phyloP scores from a whole-genome alignment of 2,329 filamentous ascomycete species.

The Fusarium subglutinans region DNA sequence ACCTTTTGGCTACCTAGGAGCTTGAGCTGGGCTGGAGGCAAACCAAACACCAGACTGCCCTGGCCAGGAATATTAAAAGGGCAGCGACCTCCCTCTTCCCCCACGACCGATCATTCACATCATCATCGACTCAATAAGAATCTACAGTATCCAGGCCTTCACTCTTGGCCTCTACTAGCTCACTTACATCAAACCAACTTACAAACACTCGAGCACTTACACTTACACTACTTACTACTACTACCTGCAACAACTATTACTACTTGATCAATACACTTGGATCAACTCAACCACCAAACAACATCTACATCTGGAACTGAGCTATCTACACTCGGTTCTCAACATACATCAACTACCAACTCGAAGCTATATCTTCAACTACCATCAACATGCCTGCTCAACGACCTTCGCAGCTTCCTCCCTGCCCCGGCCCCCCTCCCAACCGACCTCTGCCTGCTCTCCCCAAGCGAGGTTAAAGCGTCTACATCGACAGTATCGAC shows the following conservation, averaged over 20 bases:
- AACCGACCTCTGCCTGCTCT: slow-evolving; percentile 72
- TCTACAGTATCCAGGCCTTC: slow-evolving; percentile 20
- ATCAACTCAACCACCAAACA: slow-evolving; percentile 16
- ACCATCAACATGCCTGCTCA: slow-evolving; percentile 62
- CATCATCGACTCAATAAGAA: slow-evolving; percentile 41
- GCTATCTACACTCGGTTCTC: slow-evolving; percentile 34
- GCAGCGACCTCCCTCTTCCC: slow-evolving; percentile 43
- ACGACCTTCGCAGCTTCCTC: slow-evolving; percentile 72
- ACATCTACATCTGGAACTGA: slow-evolving; percentile 34
- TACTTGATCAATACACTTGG: slow-evolving; percentile 19
- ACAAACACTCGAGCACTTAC: slow-evolving; percentile 20
- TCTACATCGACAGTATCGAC: slow-evolving; percentile 20
- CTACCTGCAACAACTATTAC: neutral
- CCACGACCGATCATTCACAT: slow-evolving; percentile 33
- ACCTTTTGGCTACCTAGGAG: slow-evolving; percentile 40
- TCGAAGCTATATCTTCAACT: slow-evolving; percentile 22
- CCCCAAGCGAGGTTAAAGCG: slow-evolving; percentile 65
- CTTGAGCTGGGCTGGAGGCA: slow-evolving; percentile 38
- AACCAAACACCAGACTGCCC: slow-evolving; percentile 44
- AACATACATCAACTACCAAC: slow-evolving; percentile 12
- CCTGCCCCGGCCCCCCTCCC: slow-evolving; percentile 72
- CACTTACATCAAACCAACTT: neutral
- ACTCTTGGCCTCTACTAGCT: slow-evolving; percentile 27
- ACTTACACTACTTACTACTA: slow-evolving; percentile 6
- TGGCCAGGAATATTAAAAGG: slow-evolving; percentile 45